Percentiles rank a stretch among this genome's conserved stretches.
phyloP scores from a whole-genome alignment of 108 stramenopile genomes.

The Asterionellopsis glacialis region DNA sequence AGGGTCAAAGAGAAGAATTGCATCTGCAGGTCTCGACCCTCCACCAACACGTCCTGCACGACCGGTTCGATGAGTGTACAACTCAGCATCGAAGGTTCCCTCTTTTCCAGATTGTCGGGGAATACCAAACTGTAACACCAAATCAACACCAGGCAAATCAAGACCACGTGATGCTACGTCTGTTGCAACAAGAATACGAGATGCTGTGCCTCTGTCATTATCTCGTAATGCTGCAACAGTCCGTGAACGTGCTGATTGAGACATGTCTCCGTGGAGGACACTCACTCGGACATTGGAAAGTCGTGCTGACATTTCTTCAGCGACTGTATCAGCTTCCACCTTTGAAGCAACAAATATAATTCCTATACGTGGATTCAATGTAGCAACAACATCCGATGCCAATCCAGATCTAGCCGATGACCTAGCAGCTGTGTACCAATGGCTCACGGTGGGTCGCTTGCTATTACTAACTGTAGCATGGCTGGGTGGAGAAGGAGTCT shows the following conservation, averaged over 20 bases:
- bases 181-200: constrained; percentile 34
- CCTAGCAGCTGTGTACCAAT: constrained; percentile 46
- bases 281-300: constrained; percentile 18
- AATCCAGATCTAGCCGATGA: constrained; percentile 24
- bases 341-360: constrained; percentile 50
- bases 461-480: constrained; percentile 1
- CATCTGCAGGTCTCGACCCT: constrained; percentile 18
- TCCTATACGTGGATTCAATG: constrained; percentile 30
- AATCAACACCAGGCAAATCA: constrained; percentile 35
- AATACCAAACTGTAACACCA: constrained; percentile 34
- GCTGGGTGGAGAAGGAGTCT: neutral
- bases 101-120: constrained; percentile 39
- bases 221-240: constrained; percentile 30
- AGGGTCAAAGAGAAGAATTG: constrained; percentile 32
- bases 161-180: constrained; percentile 42
- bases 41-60: constrained; percentile 38
- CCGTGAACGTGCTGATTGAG: constrained; percentile 29
- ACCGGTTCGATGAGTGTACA: constrained; percentile 48
- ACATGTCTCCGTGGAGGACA: constrained; percentile 46
- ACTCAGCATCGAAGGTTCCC: constrained; percentile 41
- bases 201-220: neutral
- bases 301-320: constrained; percentile 23
- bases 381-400: constrained; percentile 37
- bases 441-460: constrained; percentile 21
- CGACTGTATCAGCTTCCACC: constrained; percentile 34